These are phyloP conservation scores for Euclidium syriacum DNA, from an alignment of 345 rosid species.

Conservation along the genomic window DNA sequence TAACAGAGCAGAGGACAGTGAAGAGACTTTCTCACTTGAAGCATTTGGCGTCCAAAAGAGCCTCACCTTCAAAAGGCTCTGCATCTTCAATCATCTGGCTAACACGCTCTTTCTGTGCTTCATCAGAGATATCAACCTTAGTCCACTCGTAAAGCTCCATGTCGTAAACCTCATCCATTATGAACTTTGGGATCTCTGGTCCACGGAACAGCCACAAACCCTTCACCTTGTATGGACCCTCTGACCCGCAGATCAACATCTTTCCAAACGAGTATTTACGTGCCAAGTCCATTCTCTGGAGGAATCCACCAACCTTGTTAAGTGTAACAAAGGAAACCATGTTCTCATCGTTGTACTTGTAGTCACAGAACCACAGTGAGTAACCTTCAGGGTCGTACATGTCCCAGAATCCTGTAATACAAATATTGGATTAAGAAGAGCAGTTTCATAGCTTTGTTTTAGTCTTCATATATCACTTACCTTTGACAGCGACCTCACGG, in stretches of 20 bases:
- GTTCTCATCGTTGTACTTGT: constrained; percentile 94
- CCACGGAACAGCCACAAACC: constrained; percentile 96
- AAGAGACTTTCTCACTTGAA: constrained; percentile 50
- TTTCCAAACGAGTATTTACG: constrained; percentile 95
- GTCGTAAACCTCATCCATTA: constrained; percentile 78
- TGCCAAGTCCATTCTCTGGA: constrained; percentile 91
- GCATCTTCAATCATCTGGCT: constrained; percentile 85
- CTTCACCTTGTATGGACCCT: constrained; percentile 74
- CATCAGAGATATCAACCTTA: constrained; percentile 67
- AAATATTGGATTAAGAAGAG: not conserved
- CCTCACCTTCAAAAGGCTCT: constrained; percentile 89
- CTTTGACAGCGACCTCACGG: constrained; percentile 95
- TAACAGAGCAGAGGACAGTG: not conserved
- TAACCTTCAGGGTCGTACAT: constrained; percentile 97
- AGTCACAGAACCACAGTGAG: constrained; percentile 95
- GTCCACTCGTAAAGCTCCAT: constrained; percentile 91
- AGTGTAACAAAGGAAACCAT: constrained; percentile 82
- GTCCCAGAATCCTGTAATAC: constrained; percentile 84
- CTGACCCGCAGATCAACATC: constrained; percentile 67
- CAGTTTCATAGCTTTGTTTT: not conserved
- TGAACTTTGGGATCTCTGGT: constrained; percentile 65
- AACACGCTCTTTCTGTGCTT: constrained; percentile 78
- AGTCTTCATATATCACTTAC: constrained; percentile 31
- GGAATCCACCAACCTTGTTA: constrained; percentile 94
- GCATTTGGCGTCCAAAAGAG: constrained; percentile 92